These are phyloP conservation scores for Avena insularis DNA, from an alignment of 176 grass and related monocot species.

Conservation along the genomic window DNA sequence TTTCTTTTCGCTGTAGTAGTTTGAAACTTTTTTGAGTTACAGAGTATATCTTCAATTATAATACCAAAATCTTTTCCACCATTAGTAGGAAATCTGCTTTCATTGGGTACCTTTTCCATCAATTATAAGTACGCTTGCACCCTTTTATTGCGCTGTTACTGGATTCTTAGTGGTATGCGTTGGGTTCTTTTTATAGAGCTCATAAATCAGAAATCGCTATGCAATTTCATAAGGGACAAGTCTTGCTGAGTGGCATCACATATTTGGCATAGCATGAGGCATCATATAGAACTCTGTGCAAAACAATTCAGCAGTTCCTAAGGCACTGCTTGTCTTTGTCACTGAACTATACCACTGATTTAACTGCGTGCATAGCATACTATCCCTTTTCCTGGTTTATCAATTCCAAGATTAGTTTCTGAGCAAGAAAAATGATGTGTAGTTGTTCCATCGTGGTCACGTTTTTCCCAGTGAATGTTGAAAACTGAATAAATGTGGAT, in stretches of 20 bases:
- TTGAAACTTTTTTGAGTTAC: background rate
- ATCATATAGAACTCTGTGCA: background rate
- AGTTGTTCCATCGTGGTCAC: background rate
- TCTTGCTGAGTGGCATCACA: constrained; percentile 3
- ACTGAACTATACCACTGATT: constrained; percentile 24
- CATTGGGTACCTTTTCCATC: too few species aligned
- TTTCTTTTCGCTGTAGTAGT: background rate
- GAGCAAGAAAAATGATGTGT: background rate
- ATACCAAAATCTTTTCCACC: background rate
- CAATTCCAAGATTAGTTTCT: constrained; percentile 10
- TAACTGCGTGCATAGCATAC: background rate
- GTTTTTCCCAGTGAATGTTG: background rate
- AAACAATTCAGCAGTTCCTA: background rate
- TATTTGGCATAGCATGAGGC: background rate
- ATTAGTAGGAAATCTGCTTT: background rate
- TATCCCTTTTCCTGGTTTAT: constrained; percentile 32
- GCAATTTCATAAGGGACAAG: constrained; percentile 9
- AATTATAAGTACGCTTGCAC: too few species aligned
- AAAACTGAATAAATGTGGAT: background rate
- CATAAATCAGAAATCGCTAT: background rate
- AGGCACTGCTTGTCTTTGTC: background rate
- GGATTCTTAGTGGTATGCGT: background rate
- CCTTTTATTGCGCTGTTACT: background rate
- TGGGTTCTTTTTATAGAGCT: constrained; percentile 30
- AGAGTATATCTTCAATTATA: background rate